Evolutionary conservation across 495 filamentous ascomycete species (phyloP), one percentile per base, ranked within the genome.

Genomic region (Podospora australis): DNA sequence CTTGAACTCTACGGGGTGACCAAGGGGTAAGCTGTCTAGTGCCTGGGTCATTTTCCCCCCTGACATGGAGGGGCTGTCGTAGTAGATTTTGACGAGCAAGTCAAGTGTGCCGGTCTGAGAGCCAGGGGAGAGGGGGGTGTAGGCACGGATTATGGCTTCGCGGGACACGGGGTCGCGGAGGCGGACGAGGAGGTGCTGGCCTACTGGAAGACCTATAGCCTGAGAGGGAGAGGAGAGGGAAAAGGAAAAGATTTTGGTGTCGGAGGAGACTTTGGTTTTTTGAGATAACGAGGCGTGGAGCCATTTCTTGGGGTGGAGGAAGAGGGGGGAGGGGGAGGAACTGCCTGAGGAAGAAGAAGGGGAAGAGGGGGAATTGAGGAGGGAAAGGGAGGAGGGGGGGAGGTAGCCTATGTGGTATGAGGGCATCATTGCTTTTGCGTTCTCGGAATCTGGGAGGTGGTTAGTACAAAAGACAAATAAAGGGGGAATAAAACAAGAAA

Each of bases 371-470:
- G n/a, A 16, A 52, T 46, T n/a, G 40, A 43, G 24, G 20, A 25
- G 20, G 40, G 40, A n/a, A 16, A 43, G 40, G 22, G 40, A 89
- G 88, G 50, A 94, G 79, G 60, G 91, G 87, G 56, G 90, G 20
- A 52, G 77, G 14, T 80, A 80, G 48, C 91, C 91, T 55, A 97
- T 81, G 64, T 97, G 91, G 58, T 96, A 94, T 46, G 75, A 70
- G 22, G 78, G 77, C 82, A 97, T 91, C 90, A 97, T 95, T 22
- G 70, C 75, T 68, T 94, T 96, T 30, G 91, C 91, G 16, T 86
- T 95, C 69, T 96, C 90, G 62, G 81, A 86, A 62, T 95, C 88
- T 94, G 60, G 43, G 38, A 13, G 8, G 16, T 40, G 21, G 35
- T 53, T 48, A 60, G 41, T 39, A 11, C 50, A 16, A 38, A 36